Base-by-base conservation (phyloP, 495 filamentous ascomycete genomes). In the Pseudomonodictys pantanalensis region DNA sequence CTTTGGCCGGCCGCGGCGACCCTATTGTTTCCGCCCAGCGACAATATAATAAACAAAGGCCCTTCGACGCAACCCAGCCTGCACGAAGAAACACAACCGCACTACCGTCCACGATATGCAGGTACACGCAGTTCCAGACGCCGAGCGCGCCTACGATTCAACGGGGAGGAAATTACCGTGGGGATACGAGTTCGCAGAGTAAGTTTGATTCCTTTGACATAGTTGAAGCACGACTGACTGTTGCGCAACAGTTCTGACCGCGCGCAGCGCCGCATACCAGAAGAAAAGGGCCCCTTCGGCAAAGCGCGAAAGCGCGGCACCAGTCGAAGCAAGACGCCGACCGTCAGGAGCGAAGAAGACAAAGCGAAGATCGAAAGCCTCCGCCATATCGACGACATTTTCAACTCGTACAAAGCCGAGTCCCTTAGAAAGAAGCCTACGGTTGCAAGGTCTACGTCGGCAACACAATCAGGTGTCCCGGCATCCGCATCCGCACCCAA, bases 221-320 rank as follows among this genome's bases (percentile, higher is more conserved):
- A 15, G 5, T n/a, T 5, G 20, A 18, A n/a, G 38, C 38, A 15
- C 38, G 3, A 18, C 38, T 41, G 20, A 41, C 38, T n/a, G 12
- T 4, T 18, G 5, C 12, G 38, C 38, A n/a, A 18, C 18, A 65
- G 57, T 26, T 32, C 54, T n/a, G 69, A 72, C 52, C 73, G 72
- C 38, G 77, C 78, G 49, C 75, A 75, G 30, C 77, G 79, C 52
- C 74, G 79, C 56, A 73, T 80, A 56, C 76, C 77, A 11, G 80
- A 82, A 70, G 84, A 86, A 72, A 79, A 75, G 59, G 84, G 84
- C 10, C 81, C 84, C 6, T 87, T 87, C 67, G 84, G 84, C 55
- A 78, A 66, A 42, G 60, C 70, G 71, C 78, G 60, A 68, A 75
- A 55, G 68, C 79, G 53, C 69, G 78, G 68, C 74, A 51, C 30